phyloP scores from a whole-genome alignment of 352 stramenopile genomes.

The Phytopythium ostracodes region DNA sequence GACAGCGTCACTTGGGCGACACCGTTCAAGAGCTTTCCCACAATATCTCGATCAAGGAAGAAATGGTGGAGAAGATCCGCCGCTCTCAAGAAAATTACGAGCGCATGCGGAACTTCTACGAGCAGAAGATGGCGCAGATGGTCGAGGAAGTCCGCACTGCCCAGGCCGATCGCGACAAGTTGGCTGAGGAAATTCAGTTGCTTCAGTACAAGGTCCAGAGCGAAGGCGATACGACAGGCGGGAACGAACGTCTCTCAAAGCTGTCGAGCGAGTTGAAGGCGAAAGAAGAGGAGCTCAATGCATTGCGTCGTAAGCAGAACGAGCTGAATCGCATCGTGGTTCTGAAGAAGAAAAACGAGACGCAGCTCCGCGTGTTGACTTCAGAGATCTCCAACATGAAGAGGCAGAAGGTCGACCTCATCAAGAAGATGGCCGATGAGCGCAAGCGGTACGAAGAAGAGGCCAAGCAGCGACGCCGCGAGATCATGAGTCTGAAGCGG shows the following conservation, averaged over 20 bases:
- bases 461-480: constrained; percentile 64
- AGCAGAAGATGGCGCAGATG: constrained; percentile 84
- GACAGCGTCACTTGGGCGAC: constrained; percentile 73
- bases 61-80: constrained; percentile 77
- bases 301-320: constrained; percentile 74
- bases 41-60: constrained; percentile 85
- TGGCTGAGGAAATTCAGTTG: constrained; percentile 76
- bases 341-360: constrained; percentile 87
- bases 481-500: constrained; percentile 82
- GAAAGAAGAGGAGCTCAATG: constrained; percentile 72
- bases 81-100: constrained; percentile 82
- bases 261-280: constrained; percentile 70
- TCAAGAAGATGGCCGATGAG: constrained; percentile 86
- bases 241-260: constrained; percentile 56
- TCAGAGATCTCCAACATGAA: constrained; percentile 87
- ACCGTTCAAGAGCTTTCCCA: constrained; percentile 76
- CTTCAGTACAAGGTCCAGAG: constrained; percentile 58
- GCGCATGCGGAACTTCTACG: constrained; percentile 77
- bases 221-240: constrained; percentile 47
- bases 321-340: constrained; percentile 81
- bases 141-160: constrained; percentile 59
- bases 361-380: constrained; percentile 73
- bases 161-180: constrained; percentile 60
- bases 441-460: constrained; percentile 83
- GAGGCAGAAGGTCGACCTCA: constrained; percentile 83